Base-by-base conservation (phyloP, 1,284 basidiomycete species). In the Xanthoconium separans region DNA sequence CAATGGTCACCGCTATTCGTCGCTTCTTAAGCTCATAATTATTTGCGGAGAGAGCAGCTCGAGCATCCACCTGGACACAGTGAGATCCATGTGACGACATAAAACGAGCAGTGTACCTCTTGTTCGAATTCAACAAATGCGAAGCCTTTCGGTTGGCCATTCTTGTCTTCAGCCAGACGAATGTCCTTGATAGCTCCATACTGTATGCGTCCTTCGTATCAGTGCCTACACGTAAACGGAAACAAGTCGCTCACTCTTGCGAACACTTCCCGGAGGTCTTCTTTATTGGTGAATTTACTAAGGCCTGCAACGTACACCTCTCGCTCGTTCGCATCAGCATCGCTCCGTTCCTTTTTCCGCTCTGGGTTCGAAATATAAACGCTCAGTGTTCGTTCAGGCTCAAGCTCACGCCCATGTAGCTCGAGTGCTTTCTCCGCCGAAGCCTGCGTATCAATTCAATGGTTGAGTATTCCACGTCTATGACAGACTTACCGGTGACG, bases 291-390 rank as follows among this genome's bases (percentile, higher is more conserved):
- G 59, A 83, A 88, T 65, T 82, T 89, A 62, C 85, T 89, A 44
- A 98, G 72, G 13, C 91, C 91, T 1, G 91, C 87, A 43, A 97
- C 83, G 65, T 93, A 95, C 3, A 97, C 69, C 69, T 97, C 94
- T 49, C 85, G 79, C 46, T 90, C 86, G 60, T 93, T 83, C 2
- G 90, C 87, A 61, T 87, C 82, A 30, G 85, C 87, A 65, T 99
- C 97, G 0, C 88, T 90, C 16, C 97, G 80, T 59, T 90, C 87
- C 66, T 95, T 93, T 73, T 84, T 93, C 11, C 89, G 81, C 62
- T 88, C 83, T 0, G 97, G 97, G 67, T 98, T 93, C 0, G 96
- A 98, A 9, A 98, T 84, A 43, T 84, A 82, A 1, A 98, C 96
- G 20, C 80, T 89, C 57, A 99, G 70, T 6, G 75, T 73, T 53